Evolutionary conservation across 495 filamentous ascomycete species (phyloP).

Genomic region (Rhypophila decipiens): DNA sequence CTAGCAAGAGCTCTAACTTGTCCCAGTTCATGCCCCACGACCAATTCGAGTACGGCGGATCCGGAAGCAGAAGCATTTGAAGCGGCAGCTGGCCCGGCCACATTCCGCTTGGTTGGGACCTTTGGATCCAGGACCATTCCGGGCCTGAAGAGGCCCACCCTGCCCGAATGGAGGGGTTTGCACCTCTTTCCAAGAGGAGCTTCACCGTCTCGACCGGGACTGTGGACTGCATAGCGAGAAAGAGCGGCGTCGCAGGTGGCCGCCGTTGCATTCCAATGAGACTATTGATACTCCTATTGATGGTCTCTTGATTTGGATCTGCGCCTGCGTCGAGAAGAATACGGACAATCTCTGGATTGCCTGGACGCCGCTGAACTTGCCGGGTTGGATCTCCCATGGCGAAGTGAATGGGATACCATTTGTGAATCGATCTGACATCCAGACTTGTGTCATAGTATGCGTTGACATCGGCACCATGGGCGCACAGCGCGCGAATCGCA

Average conservation of each 20-base stretch:
- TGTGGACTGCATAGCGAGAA: constrained; percentile 6
- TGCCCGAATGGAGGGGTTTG: neutral
- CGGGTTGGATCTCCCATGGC: constrained; percentile 2
- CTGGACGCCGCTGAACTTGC: no score
- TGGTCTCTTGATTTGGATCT: constrained; percentile 8
- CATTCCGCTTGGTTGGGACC: no score
- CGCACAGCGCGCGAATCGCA: constrained; percentile 6
- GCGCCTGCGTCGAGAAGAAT: constrained; percentile 11
- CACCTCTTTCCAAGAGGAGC: constrained; percentile 10
- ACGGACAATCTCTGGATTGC: constrained; percentile 4
- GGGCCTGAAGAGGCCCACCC: neutral
- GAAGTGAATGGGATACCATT: constrained; percentile 1
- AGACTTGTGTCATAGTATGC: neutral
- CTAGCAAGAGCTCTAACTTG: constrained; percentile 4
- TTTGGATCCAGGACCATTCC: no score
- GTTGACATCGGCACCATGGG: constrained; percentile 7
- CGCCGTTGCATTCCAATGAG: no score
- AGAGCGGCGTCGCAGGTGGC: constrained; percentile 5
- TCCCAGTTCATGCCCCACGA: constrained; percentile 3
- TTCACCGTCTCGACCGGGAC: constrained; percentile 14
- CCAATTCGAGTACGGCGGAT: no score
- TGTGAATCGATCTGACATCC: neutral
- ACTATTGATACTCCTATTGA: neutral
- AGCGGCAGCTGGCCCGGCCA: constrained; percentile 1
- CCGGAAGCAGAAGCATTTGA: neutral